Percentiles rank a stretch among this genome's conserved stretches.
Conservation (phyloP, 106 monocot species). For the Dactylorhiza incarnata region DNA sequence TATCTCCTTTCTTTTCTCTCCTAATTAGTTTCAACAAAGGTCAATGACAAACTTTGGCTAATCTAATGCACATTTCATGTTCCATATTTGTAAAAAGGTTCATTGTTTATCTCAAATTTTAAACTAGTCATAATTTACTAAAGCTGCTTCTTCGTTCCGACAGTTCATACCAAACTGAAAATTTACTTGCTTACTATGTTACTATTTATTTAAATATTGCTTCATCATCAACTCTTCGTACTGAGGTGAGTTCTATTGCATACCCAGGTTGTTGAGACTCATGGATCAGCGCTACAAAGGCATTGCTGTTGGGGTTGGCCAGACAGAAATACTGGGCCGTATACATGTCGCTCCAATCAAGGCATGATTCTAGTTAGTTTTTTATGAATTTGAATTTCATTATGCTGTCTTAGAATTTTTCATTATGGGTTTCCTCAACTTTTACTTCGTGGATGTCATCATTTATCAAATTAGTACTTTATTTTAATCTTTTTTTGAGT, state of each 20-base stretch:
- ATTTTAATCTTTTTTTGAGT: neutral
- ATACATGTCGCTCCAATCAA: constrained; percentile 94
- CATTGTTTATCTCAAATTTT: neutral
- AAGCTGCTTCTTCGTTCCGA: neutral
- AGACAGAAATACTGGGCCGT: constrained; percentile 89
- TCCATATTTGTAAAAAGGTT: neutral
- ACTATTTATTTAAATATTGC: too few relatives aligned
- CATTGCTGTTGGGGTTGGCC: constrained; percentile 93
- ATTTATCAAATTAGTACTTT: neutral
- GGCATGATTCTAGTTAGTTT: constrained; percentile 27
- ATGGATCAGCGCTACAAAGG: constrained; percentile 87
- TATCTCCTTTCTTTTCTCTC: too few relatives aligned
- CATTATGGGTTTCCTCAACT: neutral
- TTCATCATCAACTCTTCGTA: neutral
- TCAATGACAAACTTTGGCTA: too few relatives aligned
- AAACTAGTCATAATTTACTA: neutral
- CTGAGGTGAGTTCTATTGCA: constrained; percentile 2
- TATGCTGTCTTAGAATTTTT: neutral
- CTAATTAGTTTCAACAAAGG: too few relatives aligned
- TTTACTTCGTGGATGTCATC: neutral
- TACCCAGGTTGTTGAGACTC: constrained; percentile 75
- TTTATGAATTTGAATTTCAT: neutral
- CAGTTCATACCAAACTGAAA: neutral
- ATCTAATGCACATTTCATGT: neutral
- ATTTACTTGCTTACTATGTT: neutral